Base-by-base conservation (phyloP, 106 monocot genomes). In the Acorus calamus region DNA sequence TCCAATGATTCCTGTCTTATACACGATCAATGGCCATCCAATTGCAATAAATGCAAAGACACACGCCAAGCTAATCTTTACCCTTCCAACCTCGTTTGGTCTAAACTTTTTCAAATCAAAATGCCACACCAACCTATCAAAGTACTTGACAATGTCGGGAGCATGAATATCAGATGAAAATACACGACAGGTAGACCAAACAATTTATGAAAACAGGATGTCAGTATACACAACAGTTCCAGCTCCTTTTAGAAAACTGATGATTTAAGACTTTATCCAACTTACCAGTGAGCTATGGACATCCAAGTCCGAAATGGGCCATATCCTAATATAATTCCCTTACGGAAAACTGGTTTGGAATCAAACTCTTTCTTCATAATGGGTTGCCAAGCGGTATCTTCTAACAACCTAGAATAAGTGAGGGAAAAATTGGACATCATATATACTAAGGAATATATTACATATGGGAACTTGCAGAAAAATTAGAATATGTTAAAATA, bases 381-480 rank as follows among this genome's bases (percentile, higher is more conserved):
- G 60, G 94, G 94, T 51, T 90, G 90, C 89, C 89, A 94, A 60
- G 89, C 89, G 13, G 94, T 94, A 81, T 94, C 94, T 80, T 84
- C 87, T 47, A 53, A 7, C 53, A 94, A 71, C 94, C 94, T 90
- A 62, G 51, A 74, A 8, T 59, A 69, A 44, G n/a, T 8, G 28
- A 50, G 46, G 55, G 47, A 47, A 51, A 54, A 57, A 8, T 28
- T 28, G 28, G 28, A 28, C 1, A 28, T 28, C 28, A 28, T 28
- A 28, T 28, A 28, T 28, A 28, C 28, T 28, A 28, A 28, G 28
- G 28, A 1, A 28, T 28, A 1, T 28, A 28, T 28, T 28, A 28
- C 28, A 28, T 28, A 28, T 1, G 28, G 28, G 28, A 28, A 28
- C 28, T 28, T 28, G 28, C 28, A 28, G 28, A 28, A 28, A 28